Evolutionary conservation across 257 asterid genomes (phyloP).

Genomic region (Solanum etuberosum): DNA sequence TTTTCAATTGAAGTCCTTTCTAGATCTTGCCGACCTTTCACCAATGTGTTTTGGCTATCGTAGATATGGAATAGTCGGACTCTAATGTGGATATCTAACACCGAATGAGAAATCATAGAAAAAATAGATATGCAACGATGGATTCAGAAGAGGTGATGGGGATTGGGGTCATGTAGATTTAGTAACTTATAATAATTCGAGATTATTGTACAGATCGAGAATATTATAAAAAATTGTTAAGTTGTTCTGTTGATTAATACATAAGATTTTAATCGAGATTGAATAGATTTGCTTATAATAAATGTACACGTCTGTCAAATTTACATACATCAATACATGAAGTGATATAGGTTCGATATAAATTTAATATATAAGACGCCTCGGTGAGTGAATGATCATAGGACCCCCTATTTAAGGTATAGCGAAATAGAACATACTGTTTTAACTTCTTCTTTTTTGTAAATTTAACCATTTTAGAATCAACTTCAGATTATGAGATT

Average conservation of each 20-base stretch:
- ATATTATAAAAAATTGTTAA: neutral
- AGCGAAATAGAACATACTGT: neutral
- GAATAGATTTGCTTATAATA: neutral
- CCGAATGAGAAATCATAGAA: too few relatives aligned
- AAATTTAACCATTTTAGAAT: neutral
- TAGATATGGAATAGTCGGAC: too few relatives aligned
- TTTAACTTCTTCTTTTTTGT: too few relatives aligned
- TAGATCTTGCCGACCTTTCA: neutral
- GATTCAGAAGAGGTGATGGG: neutral
- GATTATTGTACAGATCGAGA: neutral
- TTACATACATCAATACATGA: neutral
- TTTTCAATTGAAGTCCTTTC: neutral
- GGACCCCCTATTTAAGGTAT: neutral
- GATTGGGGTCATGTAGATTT: neutral
- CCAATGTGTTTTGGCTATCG: neutral
- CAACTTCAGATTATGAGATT: neutral
- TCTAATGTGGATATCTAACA: rapidly evolving
- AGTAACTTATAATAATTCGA: neutral
- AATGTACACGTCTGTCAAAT: neutral
- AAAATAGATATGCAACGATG: neutral
- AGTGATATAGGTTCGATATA: neutral
- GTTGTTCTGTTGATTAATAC: neutral
- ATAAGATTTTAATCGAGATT: neutral
- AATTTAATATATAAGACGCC: neutral
- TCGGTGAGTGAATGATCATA: neutral